Percentiles rank a stretch among this genome's conserved stretches.
Evolutionary conservation across 78 protist species (phyloP).

Genomic region (Tieghemostelium lacteum): DNA sequence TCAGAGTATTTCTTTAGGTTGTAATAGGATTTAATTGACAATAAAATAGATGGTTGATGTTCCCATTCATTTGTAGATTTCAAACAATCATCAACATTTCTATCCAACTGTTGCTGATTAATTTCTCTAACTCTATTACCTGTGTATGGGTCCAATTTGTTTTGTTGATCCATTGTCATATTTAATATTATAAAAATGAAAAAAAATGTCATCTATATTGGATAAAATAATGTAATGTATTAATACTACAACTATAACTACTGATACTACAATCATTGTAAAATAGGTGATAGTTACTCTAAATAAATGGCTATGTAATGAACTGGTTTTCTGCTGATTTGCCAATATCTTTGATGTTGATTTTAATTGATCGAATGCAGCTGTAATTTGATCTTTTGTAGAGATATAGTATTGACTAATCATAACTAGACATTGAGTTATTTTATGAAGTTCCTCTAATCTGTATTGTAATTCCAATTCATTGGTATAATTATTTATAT

Average conservation of each 20-base stretch:
- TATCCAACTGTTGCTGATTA: not conserved
- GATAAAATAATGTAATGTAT: constrained; percentile 25
- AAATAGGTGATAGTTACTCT: not conserved
- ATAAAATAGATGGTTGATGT: not conserved
- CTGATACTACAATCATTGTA: not conserved
- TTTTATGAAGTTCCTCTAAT: constrained; percentile 35
- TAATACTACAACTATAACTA: not conserved
- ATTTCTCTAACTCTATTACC: not conserved
- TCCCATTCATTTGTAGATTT: not conserved
- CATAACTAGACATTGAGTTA: constrained; percentile 38
- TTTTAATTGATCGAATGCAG: constrained; percentile 5
- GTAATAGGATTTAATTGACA: not conserved
- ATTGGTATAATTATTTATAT: constrained; percentile 18
- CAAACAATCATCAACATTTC: not conserved
- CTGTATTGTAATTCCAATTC: constrained; percentile 19
- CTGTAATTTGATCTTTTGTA: constrained; percentile 28
- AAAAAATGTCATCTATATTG: constrained; percentile 13
- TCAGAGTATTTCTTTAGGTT: not conserved
- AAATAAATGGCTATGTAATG: constrained; percentile 7
- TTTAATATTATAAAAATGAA: constrained; percentile 33
- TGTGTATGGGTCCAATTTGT: constrained; percentile 22
- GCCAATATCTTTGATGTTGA: not conserved
- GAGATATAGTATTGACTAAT: constrained; percentile 33
- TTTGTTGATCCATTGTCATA: constrained; percentile 7
- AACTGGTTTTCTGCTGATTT: constrained; percentile 2